Percentiles rank a stretch among this genome's conserved stretches.
Evolutionary conservation across 306 rosid genomes (phyloP).

Genomic region (Benincasa hispida): DNA sequence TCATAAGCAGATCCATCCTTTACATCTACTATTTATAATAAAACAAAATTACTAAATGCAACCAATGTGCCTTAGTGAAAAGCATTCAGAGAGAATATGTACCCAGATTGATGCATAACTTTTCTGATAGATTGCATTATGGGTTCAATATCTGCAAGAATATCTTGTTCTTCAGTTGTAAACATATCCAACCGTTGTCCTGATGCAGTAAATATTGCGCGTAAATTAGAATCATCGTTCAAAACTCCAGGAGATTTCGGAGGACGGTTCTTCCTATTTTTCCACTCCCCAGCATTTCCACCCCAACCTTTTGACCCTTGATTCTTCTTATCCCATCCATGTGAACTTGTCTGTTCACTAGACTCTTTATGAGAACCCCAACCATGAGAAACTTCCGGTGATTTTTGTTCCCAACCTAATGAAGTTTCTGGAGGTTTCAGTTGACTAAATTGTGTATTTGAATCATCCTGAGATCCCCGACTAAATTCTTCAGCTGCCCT

Average conservation of each 20-base stretch:
- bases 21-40: not conserved
- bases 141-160: slow-evolving; percentile 46
- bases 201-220: slow-evolving; percentile 25
- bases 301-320: slow-evolving; percentile 68
- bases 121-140: slow-evolving; percentile 51
- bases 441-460: not conserved
- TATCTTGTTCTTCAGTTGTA: slow-evolving; percentile 66
- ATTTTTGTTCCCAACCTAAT: slow-evolving; percentile 18
- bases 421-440: slow-evolving; percentile 5
- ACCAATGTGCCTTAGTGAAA: not conserved
- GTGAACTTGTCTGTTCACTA: slow-evolving; percentile 23
- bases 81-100: slow-evolving; percentile 14
- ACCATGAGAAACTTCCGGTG: slow-evolving; percentile 22
- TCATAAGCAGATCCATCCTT: not conserved
- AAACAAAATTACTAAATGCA: not conserved
- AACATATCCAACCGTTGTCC: slow-evolving; percentile 52
- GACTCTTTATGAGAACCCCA: slow-evolving; percentile 24
- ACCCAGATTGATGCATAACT: slow-evolving; percentile 84
- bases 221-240: slow-evolving; percentile 13
- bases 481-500: not conserved
- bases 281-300: slow-evolving; percentile 50
- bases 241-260: slow-evolving; percentile 39
- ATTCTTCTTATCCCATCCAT: slow-evolving; percentile 37
- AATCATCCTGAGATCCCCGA: slow-evolving; percentile 6
- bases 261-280: slow-evolving; percentile 39